These are phyloP conservation scores for Wickerhamomyces subpelliculosus DNA, from an alignment of 805 yeast genomes.

Conservation along the genomic window DNA sequence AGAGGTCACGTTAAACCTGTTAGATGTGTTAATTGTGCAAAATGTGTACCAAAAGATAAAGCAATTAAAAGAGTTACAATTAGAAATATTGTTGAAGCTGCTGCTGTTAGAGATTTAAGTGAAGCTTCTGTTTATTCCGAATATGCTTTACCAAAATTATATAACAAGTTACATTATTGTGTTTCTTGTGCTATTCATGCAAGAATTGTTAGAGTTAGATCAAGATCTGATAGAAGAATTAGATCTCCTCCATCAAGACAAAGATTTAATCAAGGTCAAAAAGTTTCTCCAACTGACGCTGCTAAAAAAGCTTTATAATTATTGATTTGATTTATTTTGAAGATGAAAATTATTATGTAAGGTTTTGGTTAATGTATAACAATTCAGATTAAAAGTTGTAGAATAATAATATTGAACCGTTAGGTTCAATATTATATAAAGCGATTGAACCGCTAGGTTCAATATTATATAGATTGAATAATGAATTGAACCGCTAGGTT, in stretches of 20 bases:
- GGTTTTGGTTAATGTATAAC: background rate
- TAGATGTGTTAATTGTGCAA: conserved; percentile 99
- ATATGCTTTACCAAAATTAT: conserved; percentile 98
- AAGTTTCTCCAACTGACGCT: conserved; percentile 94
- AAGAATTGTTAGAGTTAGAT: conserved; percentile 99
- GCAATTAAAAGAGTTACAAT: conserved; percentile 99
- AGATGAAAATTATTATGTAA: background rate
- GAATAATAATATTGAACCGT: too few species aligned
- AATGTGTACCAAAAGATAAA: conserved; percentile 99
- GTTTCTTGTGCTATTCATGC: conserved; percentile 99
- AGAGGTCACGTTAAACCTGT: conserved; percentile 99
- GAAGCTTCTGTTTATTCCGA: conserved; percentile 99
- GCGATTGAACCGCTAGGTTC: too few species aligned
- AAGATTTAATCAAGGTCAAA: conserved; percentile 95
- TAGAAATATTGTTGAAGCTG: conserved; percentile 99
- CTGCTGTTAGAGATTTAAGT: conserved; percentile 98
- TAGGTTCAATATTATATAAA: too few species aligned
- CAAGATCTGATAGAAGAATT: conserved; percentile 96
- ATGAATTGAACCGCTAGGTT: too few species aligned
- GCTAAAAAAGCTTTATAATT: conserved; percentile 80
- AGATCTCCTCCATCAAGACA: conserved; percentile 99
- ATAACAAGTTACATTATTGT: conserved; percentile 99
- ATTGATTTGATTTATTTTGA: background rate
- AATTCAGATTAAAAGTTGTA: too few species aligned
- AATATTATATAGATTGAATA: too few species aligned